Conservation (phyloP, 2,329 filamentous ascomycete genomes). For the Exophiala aquamarina region DNA sequence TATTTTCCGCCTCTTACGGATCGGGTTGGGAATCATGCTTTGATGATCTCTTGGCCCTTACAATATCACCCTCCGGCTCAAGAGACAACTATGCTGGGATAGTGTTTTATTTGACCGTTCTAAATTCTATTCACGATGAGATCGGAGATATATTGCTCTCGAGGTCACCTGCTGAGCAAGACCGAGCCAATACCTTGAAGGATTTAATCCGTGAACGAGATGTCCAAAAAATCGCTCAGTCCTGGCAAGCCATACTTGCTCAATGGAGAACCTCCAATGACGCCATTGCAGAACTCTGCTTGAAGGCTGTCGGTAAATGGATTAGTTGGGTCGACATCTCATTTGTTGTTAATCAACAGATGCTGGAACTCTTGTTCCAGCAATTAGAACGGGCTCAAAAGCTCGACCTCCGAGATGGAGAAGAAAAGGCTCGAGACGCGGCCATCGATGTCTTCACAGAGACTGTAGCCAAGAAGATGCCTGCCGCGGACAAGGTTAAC, state of each 20-base stretch:
- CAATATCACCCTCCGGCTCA: conserved; percentile 60
- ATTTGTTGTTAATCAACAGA: conserved; percentile 83
- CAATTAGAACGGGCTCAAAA: conserved; percentile 75
- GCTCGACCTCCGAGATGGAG: conserved; percentile 61
- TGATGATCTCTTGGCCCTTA: conserved; percentile 81
- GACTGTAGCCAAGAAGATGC: conserved; percentile 98
- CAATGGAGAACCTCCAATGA: conserved; percentile 73
- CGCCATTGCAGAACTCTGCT: conserved; percentile 76
- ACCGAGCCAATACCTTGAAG: conserved; percentile 85
- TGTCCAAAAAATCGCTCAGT: conserved; percentile 80
- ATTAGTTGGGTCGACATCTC: conserved; percentile 98
- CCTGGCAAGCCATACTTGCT: conserved; percentile 87
- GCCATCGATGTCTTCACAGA: conserved; percentile 95
- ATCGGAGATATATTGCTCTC: conserved; percentile 90
- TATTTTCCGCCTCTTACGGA: conserved; percentile 85
- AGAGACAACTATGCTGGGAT: conserved; percentile 74
- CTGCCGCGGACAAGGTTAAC: conserved; percentile 85
- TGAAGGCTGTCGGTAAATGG: conserved; percentile 94
- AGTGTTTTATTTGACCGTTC: conserved; percentile 82
- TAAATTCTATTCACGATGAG: conserved; percentile 91
- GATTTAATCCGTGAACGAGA: conserved; percentile 85
- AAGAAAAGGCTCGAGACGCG: conserved; percentile 83
- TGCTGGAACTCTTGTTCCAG: conserved; percentile 81
- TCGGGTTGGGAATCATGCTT: conserved; percentile 87
- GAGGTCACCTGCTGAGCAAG: conserved; percentile 74